Base-by-base conservation (phyloP, 176 grass and related monocot genomes). In the Areca catechu region DNA sequence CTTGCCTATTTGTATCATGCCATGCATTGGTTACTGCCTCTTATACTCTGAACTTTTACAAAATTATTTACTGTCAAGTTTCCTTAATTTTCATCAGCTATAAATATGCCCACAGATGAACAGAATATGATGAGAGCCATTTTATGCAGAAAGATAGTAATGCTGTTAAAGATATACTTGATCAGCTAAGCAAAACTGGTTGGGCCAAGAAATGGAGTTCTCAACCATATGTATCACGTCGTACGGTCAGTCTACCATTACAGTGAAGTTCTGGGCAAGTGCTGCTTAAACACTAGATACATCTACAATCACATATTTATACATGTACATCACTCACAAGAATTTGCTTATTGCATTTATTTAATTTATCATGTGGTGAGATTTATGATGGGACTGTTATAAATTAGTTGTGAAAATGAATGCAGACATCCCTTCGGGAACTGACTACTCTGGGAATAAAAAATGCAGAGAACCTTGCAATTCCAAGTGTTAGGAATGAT, bases 121-220 rank as follows among this genome's bases (percentile, higher is more conserved):
- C 19, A 56, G 16, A 67, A 12, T 49, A 24, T 75, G 54, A 58
- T 62, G 47, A 7, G 1, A 14, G n/a, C n/a, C 6, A 27, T 69
- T 61, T 63, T 25, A 56, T 74, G 60, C 80, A 96, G 92, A 96
- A 85, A 63, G 78, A 86, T 68, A 71, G 80, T 49, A 69, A 60
- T 4, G 83, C 74, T 50, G 92, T 83, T 3, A 90, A 82, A 69
- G 60, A 62, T 66, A 68, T 68, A n/a, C 69, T 96, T 77, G 80
- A 90, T 59, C 74, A 88, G 74, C 72, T 96, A 22, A 79, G 58
- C 22, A 77, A 90, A 50, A 63, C 85, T 10, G 86, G 86, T 0
- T 96, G 92, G 92, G 83, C 92, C 18, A 90, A 90, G 68, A 72
- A 77, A 55, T 96, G 92, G 92, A 75, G 86, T 69, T 90, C 92